Base-by-base conservation (phyloP, 192 early-diverging fungal genomes). In the Diversispora epigaea region DNA sequence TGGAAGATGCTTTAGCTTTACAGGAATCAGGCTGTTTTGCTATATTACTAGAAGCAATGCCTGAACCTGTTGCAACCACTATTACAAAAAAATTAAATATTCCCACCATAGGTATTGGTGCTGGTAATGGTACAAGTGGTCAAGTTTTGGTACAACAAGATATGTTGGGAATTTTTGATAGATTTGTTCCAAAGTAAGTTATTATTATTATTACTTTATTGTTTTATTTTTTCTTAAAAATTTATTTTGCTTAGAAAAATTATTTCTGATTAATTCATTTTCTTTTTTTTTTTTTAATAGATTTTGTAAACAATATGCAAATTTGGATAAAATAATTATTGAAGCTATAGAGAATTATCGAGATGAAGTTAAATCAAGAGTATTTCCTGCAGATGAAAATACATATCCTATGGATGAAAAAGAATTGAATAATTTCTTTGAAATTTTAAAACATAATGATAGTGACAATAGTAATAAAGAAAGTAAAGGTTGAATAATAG, bases 71-170 rank as follows among this genome's bases (percentile, higher is more conserved):
- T 12, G 98, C 96, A 3, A 82, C 84, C n/a, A 86, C 90, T 46
- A 90, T 98, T 62, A 99, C 96, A 0, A 75, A 88, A 22, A 75
- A 86, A 47, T 80, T 99, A 40, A 65, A 64, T 3, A 88, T 98
- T 47, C 96, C 96, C 8, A 99, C 96, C 9, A 98, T 99, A 73
- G 98, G 98, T 12, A 99, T 99, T 77, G 98, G 98, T 54, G 96
- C 98, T 7, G 96, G 96, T 8, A 70, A 86, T 14, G 81, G 87
- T 0, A 92, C 91, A 12, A 96, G 93, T 19, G 98, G 98, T 17
- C 98, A 99, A 80, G 96, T 98, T 45, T 82, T 99, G 54, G 96
- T 99, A 22, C 85, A 90, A 68, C 85, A 93, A 76, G 98, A 99
- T 77, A 92, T 92, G 85, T 76, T 98, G 22, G 96, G 98, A 17